A percentile compares a stretch with the other conserved stretches of the same genome.
These are phyloP conservation scores for Mycocentrospora acerina DNA, from an alignment of 2,329 filamentous ascomycete species.

Conservation along the genomic window DNA sequence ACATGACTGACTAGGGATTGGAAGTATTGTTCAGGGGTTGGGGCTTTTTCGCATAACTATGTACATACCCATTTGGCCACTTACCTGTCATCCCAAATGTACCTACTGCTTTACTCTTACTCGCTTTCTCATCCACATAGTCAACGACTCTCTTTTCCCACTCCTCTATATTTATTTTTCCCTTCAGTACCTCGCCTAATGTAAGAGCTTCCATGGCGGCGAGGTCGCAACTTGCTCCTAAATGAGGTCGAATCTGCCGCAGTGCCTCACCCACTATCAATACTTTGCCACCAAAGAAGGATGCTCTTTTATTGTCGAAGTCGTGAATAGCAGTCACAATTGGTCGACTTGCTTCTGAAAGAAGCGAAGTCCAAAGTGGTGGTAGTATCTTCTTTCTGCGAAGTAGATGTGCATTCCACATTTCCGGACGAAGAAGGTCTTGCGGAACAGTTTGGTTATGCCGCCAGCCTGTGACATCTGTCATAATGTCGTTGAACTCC, in stretches of 20 bases:
- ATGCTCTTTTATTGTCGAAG: conserved; percentile 33
- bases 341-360: conserved; percentile 37
- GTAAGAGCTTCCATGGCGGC: conserved; percentile 44
- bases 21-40: too few relatives aligned
- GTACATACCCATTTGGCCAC: conserved; percentile 10
- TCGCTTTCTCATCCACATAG: conserved; percentile 23
- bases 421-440: conserved; percentile 25
- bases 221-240: conserved; percentile 47
- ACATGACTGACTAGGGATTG: too few relatives aligned
- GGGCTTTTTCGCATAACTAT: too few relatives aligned
- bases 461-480: conserved; percentile 36
- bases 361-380: conserved; percentile 41
- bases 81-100: conserved; percentile 18
- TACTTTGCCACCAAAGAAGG: conserved; percentile 43
- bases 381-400: conserved; percentile 28
- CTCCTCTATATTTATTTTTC: conserved; percentile 28
- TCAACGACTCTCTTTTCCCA: conserved; percentile 34
- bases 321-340: conserved; percentile 50
- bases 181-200: conserved; percentile 38
- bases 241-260: conserved; percentile 46
- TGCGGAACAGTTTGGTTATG: conserved; percentile 1
- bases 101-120: conserved; percentile 11
- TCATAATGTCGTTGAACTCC: conserved; percentile 44
- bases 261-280: conserved; percentile 50
- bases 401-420: conserved; percentile 38